Base-by-base conservation (phyloP, 306 rosid genomes). In the Vicia villosa region DNA sequence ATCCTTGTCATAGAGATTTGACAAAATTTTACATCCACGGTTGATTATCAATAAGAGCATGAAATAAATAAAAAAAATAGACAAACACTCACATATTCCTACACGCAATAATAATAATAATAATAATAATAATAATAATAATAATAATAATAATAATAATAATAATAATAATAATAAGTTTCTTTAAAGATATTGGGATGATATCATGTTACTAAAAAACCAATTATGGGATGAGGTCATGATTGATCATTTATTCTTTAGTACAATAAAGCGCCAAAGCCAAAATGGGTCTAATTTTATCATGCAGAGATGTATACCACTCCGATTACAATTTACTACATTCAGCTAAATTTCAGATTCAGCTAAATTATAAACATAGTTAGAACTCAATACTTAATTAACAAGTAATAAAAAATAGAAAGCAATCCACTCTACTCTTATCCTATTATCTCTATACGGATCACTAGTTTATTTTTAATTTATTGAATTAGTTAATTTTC, bases 371-470 rank as follows among this genome's bases (percentile, higher is more conserved):
- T 15, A 55, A 42, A 54, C 4, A 63, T 30, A 56, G 22, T 41
- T 16, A 3, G 68, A 34, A 59, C 26, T 50, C 20, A 60, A 30
- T 51, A 30, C 46, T 42, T 66, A 34, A 75, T 71, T 42, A 32
- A 62, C 72, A 74, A 66, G 37, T 28, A 43, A 54, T 28, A 37
- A 68, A 37, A 56, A 64, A 54, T 41, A 40, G 68, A 17, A 64
- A 72, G 20, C 59, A 42, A 20, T 17, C 30, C 16, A 66, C 84
- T 65, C 84, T 65, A 60, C 66, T 77, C 15, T 77, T 28, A 26
- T 51, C 28, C 20, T 49, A 19, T 17, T 8, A 49, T 49, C 56
- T 17, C 56, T 8, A 20, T 20, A 28, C 11, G 6, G 30, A 51
- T 20, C 8, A 32, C 37, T 32, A 32, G 22, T 47, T 51, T 20